Evolutionary conservation across 1,139 yeast genomes (phyloP), one percentile per base, ranked within the genome.

Genomic region (Sugiyamaella japonica): DNA sequence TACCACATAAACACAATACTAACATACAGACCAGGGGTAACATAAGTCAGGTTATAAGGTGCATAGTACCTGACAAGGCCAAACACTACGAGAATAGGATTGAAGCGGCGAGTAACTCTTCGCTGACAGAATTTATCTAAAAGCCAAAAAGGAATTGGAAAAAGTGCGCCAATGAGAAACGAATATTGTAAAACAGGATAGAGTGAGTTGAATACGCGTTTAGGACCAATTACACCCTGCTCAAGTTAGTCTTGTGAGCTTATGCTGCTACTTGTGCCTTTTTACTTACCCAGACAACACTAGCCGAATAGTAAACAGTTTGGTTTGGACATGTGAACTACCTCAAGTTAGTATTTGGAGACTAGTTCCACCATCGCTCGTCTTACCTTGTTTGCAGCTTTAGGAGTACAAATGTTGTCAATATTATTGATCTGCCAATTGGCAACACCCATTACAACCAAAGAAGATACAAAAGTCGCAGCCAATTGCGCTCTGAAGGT

Each of bases 401-500:
- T 8, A 13, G 75, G 70, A 3, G 66, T 66, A 69, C 87, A 83
- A 62, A 78, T 70, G 54, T 74, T 77, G 15, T 70, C 66, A 56
- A 81, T 71, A 57, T 74, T 74, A 31, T 72, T 69, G 37, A 81
- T 67, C 63, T 77, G 77, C 80, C 83, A 83, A 63, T 76, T 78
- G 29, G 80, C 63, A n/a, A 82, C 79, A 29, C 78, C 86, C 43
- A 82, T 67, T 50, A 77, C 72, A 10, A 81, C 77, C 54, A 83
- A 62, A 32, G 67, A 60, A 52, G 66, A 66, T 37, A 62, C 56
- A 31, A 68, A 41, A 13, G 65, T 61, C 17, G 82, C 76, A 37
- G 80, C 59, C 56, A 81, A 64, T 68, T 83, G 87, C 28, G 78
- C 76, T 61, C 85, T 72, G 70, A 81, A 82, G 55, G 81, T 65